Evolutionary conservation across 2,329 filamentous ascomycete species (phyloP).

Genomic region (Falciphora oryzae): DNA sequence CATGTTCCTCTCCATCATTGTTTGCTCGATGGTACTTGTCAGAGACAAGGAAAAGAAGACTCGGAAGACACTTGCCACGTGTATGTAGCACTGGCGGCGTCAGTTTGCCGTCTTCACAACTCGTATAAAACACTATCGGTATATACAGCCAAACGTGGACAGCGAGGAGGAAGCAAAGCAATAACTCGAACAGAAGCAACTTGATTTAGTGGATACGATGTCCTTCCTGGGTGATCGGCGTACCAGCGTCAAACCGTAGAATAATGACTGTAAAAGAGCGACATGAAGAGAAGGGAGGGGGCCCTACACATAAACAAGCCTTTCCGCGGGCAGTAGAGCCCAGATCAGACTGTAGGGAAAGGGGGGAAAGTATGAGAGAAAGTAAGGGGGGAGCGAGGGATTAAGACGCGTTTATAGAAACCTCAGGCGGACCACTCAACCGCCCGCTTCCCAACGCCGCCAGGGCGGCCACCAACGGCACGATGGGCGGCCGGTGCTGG

Average conservation of each 20-base stretch:
- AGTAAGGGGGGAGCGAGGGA: too few species aligned
- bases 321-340: not conserved
- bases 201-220: not conserved
- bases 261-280: not conserved
- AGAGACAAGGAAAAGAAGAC: too few species aligned
- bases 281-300: not conserved
- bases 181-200: not conserved
- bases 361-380: too few species aligned
- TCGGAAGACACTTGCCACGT: too few species aligned
- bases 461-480: conserved; percentile 4
- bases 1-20: not conserved
- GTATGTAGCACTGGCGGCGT: too few species aligned
- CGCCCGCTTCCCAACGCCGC: conserved; percentile 8
- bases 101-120: too few species aligned
- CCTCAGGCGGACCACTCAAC: conserved; percentile 10
- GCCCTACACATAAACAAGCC: not conserved
- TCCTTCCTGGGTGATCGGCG: not conserved
- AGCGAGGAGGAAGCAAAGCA: too few species aligned
- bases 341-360: not conserved
- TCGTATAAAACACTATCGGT: too few species aligned
- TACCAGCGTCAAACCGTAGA: not conserved
- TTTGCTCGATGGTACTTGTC: too few species aligned
- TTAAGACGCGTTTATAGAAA: not conserved
- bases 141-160: too few species aligned
- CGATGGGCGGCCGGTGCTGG: not conserved